A percentile compares a stretch with the other conserved stretches of the same genome.
Evolutionary conservation across 306 rosid genomes (phyloP).

Genomic region (Ormosia semicastrata): DNA sequence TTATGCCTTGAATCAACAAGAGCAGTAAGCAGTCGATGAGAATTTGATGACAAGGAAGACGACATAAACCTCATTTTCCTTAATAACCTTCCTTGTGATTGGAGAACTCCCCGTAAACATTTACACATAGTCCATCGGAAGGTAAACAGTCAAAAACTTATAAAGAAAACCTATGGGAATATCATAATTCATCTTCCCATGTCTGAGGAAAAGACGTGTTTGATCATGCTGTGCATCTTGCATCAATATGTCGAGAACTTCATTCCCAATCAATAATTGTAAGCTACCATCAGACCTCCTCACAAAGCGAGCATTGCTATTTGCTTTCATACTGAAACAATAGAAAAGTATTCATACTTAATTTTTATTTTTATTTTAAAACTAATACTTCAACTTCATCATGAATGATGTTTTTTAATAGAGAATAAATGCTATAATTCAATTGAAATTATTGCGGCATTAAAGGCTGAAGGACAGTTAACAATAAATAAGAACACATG

Average conservation of each 20-base stretch:
- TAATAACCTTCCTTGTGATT: conserved; percentile 92
- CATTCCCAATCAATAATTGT: conserved; percentile 90
- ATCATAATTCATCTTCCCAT: conserved; percentile 76
- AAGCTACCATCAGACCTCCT: conserved; percentile 98
- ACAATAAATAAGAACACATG: not conserved
- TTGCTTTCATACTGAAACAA: conserved; percentile 78
- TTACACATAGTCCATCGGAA: conserved; percentile 2
- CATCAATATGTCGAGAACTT: conserved; percentile 92
- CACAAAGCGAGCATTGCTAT: conserved; percentile 98
- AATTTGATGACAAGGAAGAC: conserved; percentile 90
- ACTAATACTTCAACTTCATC: not conserved
- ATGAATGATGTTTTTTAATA: conserved; percentile 11
- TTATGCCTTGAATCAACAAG: conserved; percentile 95
- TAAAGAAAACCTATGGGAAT: not conserved
- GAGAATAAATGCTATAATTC: conserved; percentile 7
- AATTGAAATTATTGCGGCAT: conserved; percentile 19
- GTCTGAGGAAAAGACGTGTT: conserved; percentile 93
- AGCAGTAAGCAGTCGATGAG: conserved; percentile 92
- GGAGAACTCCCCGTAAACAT: conserved; percentile 81
- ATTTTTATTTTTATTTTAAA: no score
- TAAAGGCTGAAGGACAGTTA: conserved; percentile 1
- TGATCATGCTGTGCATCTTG: conserved; percentile 99
- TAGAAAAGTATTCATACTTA: not conserved
- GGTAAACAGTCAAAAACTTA: conserved; percentile 9
- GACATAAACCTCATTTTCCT: conserved; percentile 95